Conservation (phyloP, 2,329 filamentous ascomycete species). For the Colletotrichum zoysiae region DNA sequence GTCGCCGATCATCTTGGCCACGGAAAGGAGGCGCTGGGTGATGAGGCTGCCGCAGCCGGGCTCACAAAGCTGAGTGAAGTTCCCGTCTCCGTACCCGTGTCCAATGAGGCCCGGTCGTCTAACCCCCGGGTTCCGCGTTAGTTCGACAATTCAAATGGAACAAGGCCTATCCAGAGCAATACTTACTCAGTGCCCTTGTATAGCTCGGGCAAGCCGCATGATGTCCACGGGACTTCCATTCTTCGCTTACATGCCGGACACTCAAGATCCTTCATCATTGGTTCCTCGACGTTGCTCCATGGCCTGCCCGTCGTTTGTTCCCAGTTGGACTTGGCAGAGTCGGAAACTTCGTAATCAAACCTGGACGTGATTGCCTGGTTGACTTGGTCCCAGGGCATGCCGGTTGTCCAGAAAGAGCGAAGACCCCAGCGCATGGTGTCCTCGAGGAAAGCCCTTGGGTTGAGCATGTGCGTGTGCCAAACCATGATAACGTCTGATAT, state of each 20-base stretch:
- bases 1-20: conserved; percentile 72
- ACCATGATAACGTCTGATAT: conserved; percentile 79
- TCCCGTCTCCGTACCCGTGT: conserved; percentile 70
- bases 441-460: conserved; percentile 79
- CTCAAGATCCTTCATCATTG: conserved; percentile 58
- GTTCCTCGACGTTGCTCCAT: conserved; percentile 73
- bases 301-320: conserved; percentile 58
- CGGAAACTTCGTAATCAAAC: conserved; percentile 67
- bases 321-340: conserved; percentile 62
- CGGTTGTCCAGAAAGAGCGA: conserved; percentile 69
- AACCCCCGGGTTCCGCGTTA: background rate
- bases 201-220: conserved; percentile 51
- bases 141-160: accelerated
- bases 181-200: conserved; percentile 50
- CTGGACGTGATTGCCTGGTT: conserved; percentile 68
- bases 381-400: conserved; percentile 75
- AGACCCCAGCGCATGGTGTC: conserved; percentile 74
- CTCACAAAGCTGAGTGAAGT: conserved; percentile 64
- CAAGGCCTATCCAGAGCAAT: too few relatives aligned
- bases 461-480: conserved; percentile 84
- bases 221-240: conserved; percentile 71
- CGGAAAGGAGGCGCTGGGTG: conserved; percentile 70
- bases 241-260: conserved; percentile 67
- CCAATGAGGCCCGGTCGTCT: conserved; percentile 56
- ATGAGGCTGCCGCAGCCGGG: conserved; percentile 62